A percentile compares a stretch with the other conserved stretches of the same genome.
These are phyloP conservation scores for Didymella pomorum DNA, from an alignment of 2,329 filamentous ascomycete species.

Conservation along the genomic window DNA sequence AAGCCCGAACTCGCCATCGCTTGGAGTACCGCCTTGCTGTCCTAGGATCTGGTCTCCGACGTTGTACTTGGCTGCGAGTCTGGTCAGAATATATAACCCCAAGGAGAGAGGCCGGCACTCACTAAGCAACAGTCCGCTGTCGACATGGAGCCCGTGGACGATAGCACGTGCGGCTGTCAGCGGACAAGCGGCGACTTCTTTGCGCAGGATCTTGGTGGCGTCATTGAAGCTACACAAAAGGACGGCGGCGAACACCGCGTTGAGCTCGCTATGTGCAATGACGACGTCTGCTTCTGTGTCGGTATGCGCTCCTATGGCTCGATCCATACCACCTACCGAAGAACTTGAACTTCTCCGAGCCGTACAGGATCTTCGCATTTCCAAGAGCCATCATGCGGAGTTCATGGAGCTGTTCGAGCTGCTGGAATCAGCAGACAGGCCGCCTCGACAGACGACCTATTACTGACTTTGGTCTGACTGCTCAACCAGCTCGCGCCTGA, in stretches of 20 bases:
- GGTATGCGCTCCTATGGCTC: neutral
- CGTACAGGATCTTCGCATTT: constrained; percentile 42
- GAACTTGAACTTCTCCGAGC: constrained; percentile 36
- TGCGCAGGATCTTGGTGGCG: constrained; percentile 76
- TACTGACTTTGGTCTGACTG: constrained; percentile 8
- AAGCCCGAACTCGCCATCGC: constrained; percentile 3
- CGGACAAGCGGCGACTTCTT: constrained; percentile 75
- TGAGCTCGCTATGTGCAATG: constrained; percentile 17
- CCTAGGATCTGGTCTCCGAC: constrained; percentile 23
- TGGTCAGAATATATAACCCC: constrained; percentile 1
- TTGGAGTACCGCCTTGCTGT: constrained; percentile 10
- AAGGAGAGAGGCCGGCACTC: neutral
- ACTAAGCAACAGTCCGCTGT: constrained; percentile 36
- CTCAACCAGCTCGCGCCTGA: constrained; percentile 6
- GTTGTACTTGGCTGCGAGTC: constrained; percentile 25
- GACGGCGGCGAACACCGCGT: constrained; percentile 83
- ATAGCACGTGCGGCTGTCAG: constrained; percentile 61
- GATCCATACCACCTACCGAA: constrained; percentile 24
- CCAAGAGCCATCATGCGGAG: constrained; percentile 22
- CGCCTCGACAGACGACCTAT: neutral
- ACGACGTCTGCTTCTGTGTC: constrained; percentile 30
- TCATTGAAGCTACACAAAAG: constrained; percentile 86
- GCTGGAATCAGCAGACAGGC: neutral
- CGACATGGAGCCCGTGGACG: constrained; percentile 32
- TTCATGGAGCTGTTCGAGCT: constrained; percentile 6